A percentile compares a stretch with the other conserved stretches of the same genome.
Evolutionary conservation across 2,329 filamentous ascomycete species (phyloP).

Genomic region (Penicillium frequentans): DNA sequence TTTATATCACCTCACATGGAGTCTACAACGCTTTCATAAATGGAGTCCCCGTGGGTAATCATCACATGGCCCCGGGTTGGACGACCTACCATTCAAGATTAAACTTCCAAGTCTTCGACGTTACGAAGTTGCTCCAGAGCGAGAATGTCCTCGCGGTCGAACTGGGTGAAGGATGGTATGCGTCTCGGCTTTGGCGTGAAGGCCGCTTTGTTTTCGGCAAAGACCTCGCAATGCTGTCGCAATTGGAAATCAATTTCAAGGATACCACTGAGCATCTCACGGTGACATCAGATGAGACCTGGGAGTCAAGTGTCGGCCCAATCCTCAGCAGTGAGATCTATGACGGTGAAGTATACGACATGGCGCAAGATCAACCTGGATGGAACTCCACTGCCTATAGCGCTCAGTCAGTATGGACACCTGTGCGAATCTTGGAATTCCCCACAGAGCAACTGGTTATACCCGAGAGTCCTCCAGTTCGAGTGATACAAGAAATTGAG

Average conservation of each 20-base stretch:
- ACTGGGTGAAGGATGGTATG: conserved; percentile 54
- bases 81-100: conserved; percentile 6
- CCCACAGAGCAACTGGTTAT: conserved; percentile 38
- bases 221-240: conserved; percentile 25
- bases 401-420: conserved; percentile 18
- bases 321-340: conserved; percentile 47
- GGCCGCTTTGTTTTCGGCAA: conserved; percentile 25
- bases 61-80: conserved; percentile 23
- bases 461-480: conserved; percentile 48
- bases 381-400: conserved; percentile 15
- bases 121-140: conserved; percentile 41
- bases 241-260: conserved; percentile 27
- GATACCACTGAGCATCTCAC: conserved; percentile 3
- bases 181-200: conserved; percentile 31
- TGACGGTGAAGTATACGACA: conserved; percentile 55
- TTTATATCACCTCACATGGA: conserved; percentile 6
- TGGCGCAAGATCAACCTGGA: conserved; percentile 29
- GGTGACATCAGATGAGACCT: conserved; percentile 21
- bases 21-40: conserved; percentile 5
- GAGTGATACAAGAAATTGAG: conserved; percentile 32
- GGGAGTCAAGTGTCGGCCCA: conserved; percentile 22
- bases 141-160: conserved; percentile 39
- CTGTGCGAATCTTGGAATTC: conserved; percentile 31
- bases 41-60: background rate
- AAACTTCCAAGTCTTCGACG: conserved; percentile 55